Evolutionary conservation across 352 stramenopile species (phyloP), one percentile per base, ranked within the genome.

Genomic region (Phytopythium delawarense): DNA sequence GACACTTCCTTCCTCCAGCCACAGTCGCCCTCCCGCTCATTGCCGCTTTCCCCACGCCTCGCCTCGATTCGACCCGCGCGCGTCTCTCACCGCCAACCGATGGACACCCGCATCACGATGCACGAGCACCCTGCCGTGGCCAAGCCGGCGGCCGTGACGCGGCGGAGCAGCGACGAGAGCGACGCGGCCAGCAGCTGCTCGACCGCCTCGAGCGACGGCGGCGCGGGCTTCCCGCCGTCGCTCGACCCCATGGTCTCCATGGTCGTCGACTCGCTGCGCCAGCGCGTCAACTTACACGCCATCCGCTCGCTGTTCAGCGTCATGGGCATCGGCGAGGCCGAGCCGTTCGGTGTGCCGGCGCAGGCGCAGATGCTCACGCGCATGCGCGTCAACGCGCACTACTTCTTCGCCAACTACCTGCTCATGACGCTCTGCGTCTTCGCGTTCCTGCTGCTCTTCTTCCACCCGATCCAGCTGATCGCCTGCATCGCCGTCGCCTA

Each of bases 321-420:
- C 67, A 69, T 81, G 9, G 83, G 83, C 54, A 65, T 89, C 15
- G 81, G 83, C 57, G 83, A 92, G 56, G 71, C 67, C 39, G 58
- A 73, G 58, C 81, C 83, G 35, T 89, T 91, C 69, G 84, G 71
- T 15, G 13, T 88, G 57, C 81, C 81, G 13, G 66, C 71, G 25
- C 72, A 81, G 60, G 64, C 72, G 20, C 72, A 82, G 53, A 75
- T 79, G 57, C 28, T 81, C 44, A 35, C 59, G 65, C 81, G 81
- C n/a, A 72, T 92, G 62, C 80, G 78, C 62, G 80, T 71, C 32
- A 92, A 92, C 75, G 70, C 69, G 59, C 75, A 76, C 65, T 92
- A 78, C 64, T 92, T 89, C 56, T 60, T 90, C 60, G 83, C 78
- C 67, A 92, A 92, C 65, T 92, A 92, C 56, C 23, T 92, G 58